Evolutionary conservation across 257 asterid species (phyloP).

Genomic region (Plantago ovata): DNA sequence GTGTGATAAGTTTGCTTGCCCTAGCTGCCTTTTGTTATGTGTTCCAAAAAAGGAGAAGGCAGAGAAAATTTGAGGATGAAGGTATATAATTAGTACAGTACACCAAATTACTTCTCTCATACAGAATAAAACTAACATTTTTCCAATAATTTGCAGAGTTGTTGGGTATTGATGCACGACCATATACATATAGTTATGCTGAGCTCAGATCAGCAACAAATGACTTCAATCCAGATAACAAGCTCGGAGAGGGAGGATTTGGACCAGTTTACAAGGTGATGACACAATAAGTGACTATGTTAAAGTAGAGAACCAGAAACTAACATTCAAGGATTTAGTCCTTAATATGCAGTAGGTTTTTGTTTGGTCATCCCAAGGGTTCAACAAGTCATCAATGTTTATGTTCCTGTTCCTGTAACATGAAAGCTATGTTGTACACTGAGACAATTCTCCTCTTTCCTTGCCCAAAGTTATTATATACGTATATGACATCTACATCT

Average conservation of each 20-base stretch:
- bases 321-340: too few relatives aligned
- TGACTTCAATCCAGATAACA: slow-evolving; percentile 59
- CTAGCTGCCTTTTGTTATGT: slow-evolving; percentile 30
- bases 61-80: slow-evolving; percentile 36
- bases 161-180: slow-evolving; percentile 67
- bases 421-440: too few relatives aligned
- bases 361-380: too few relatives aligned
- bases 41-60: slow-evolving; percentile 38
- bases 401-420: too few relatives aligned
- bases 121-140: not conserved
- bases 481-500: too few relatives aligned
- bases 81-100: not conserved
- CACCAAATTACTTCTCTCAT: not conserved
- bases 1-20: slow-evolving; percentile 31
- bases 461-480: too few relatives aligned
- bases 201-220: slow-evolving; percentile 68
- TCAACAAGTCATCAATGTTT: too few relatives aligned
- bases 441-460: too few relatives aligned
- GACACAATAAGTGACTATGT: too few relatives aligned
- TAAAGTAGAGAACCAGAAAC: too few relatives aligned
- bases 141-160: slow-evolving; percentile 42
- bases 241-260: slow-evolving; percentile 95
- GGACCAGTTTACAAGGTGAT: slow-evolving; percentile 93
- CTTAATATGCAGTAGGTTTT: too few relatives aligned
- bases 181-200: slow-evolving; percentile 62